phyloP scores from a whole-genome alignment of 306 rosid genomes.

The Hippophae gyantsensis region DNA sequence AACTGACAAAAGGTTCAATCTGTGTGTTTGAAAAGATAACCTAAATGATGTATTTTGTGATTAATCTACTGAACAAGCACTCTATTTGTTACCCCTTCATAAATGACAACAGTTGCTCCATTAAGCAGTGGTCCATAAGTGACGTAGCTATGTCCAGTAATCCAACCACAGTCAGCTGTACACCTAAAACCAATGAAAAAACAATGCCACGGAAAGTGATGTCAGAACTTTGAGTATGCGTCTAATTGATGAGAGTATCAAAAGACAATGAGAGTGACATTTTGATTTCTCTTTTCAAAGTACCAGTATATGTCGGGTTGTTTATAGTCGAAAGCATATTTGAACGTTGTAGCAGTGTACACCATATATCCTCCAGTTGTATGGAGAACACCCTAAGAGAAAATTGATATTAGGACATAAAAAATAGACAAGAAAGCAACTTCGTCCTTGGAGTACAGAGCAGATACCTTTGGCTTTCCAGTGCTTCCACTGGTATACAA shows the following conservation, averaged over 20 bases:
- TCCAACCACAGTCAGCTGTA: slow-evolving; percentile 99
- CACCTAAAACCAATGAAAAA: slow-evolving; percentile 48
- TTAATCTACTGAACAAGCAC: slow-evolving; percentile 11
- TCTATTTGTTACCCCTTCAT: slow-evolving; percentile 73
- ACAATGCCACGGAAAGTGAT: slow-evolving; percentile 1
- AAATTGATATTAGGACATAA: slow-evolving; percentile 8
- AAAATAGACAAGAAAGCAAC: slow-evolving; percentile 7
- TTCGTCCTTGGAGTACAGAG: slow-evolving; percentile 6
- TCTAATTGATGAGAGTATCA: slow-evolving; percentile 14
- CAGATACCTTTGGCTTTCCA: slow-evolving; percentile 86
- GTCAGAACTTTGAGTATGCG: not conserved
- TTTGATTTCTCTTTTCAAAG: slow-evolving; percentile 14
- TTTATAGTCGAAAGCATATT: slow-evolving; percentile 94
- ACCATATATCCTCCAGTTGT: slow-evolving; percentile 99
- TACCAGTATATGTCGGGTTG: slow-evolving; percentile 87
- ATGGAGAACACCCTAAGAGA: slow-evolving; percentile 80
- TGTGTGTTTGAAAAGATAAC: slow-evolving; percentile 5
- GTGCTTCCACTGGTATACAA: slow-evolving; percentile 99
- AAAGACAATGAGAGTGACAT: slow-evolving; percentile 13
- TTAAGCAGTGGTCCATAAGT: slow-evolving; percentile 93
- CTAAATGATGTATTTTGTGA: slow-evolving; percentile 5
- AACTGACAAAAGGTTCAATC: not conserved
- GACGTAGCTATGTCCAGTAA: slow-evolving; percentile 98
- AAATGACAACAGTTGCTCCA: slow-evolving; percentile 65
- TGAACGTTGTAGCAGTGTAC: slow-evolving; percentile 88